A percentile compares a stretch with the other conserved stretches of the same genome.
Evolutionary conservation across 345 rosid genomes (phyloP).

Genomic region (Eucalyptus victrix): DNA sequence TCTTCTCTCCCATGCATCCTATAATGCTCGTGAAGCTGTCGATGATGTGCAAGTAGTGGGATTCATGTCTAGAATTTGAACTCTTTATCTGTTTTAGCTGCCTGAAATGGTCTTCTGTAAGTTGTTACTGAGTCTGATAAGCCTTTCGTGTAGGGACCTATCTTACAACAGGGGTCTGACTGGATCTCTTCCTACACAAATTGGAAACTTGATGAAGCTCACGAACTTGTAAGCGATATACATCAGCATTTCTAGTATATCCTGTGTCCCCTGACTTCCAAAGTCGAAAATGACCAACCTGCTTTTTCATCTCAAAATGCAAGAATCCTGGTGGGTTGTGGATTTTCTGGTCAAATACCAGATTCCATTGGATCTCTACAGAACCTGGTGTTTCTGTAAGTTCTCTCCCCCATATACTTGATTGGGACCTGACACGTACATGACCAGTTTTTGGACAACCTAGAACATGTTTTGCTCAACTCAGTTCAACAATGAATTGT

Average conservation of each 20-base stretch:
- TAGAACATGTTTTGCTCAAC: background rate
- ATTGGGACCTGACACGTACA: background rate
- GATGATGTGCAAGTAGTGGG: background rate
- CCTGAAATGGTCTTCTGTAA: background rate
- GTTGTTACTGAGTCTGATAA: background rate
- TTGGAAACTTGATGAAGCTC: too few relatives aligned
- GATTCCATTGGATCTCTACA: constrained; percentile 40
- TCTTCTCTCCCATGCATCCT: too few relatives aligned
- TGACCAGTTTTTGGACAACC: background rate
- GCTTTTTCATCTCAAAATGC: too few relatives aligned
- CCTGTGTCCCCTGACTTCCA: too few relatives aligned
- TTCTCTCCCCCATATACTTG: background rate
- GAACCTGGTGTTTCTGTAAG: constrained; percentile 49
- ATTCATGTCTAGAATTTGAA: background rate
- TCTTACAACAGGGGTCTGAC: constrained; percentile 44
- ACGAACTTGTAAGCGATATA: too few relatives aligned
- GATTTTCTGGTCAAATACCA: too few relatives aligned
- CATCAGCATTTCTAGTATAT: too few relatives aligned
- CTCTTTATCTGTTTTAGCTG: background rate
- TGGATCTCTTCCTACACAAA: constrained; percentile 6
- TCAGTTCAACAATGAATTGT: background rate
- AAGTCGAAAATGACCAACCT: too few relatives aligned
- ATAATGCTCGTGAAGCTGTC: background rate
- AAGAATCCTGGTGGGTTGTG: too few relatives aligned
- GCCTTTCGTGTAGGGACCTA: constrained; percentile 52